Evolutionary conservation across 805 yeast species (phyloP), one percentile per base, ranked within the genome.

Genomic region (Yarrowia phangngaensis): DNA sequence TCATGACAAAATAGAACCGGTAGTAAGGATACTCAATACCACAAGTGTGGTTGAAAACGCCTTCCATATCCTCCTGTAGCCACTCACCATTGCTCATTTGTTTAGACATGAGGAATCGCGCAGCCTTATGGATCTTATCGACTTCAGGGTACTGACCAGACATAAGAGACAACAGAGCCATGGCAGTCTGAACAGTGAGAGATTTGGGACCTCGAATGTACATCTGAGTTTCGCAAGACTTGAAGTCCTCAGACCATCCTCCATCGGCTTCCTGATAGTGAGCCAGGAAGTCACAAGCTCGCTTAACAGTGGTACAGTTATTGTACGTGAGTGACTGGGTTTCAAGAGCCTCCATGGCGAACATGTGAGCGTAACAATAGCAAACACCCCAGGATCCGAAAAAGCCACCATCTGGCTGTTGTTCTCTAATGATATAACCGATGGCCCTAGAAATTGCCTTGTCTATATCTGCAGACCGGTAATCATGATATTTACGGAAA

Each of bases 381-480:
- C 99, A 92, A 4, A 92, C 81, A 27, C 98, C 99, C 99, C 99
- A 92, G 30, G 87, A 80, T 1, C 99, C 99, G 63, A 89, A 94
- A 97, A 97, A 92, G 11, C 95, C 80, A 0, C 99, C 99, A 64
- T 92, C 95, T 0, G 60, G 59, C 33, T 71, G 69, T 64, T 92
- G 98, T 2, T 76, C 76, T 3, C 69, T 64, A 41, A 75, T 76
- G 33, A 92, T 84, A 59, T 82, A 92, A 4, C 73, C 64, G 12
- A 86, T 73, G 0, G 96, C 97, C 48, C 78, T 72, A 4, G 75
- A 70, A 35, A 92, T 84, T 0, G 96, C 80, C n/a, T 67, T 53
- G 45, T 72, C 68, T 22, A 92, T 82, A 23, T 84, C 88, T 4
- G 70, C 73, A 4, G 72, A 66, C 52, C 84, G 76, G 61, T 92